These are phyloP conservation scores for Erodium texanum DNA, from an alignment of 441 rosid species.

Conservation along the genomic window DNA sequence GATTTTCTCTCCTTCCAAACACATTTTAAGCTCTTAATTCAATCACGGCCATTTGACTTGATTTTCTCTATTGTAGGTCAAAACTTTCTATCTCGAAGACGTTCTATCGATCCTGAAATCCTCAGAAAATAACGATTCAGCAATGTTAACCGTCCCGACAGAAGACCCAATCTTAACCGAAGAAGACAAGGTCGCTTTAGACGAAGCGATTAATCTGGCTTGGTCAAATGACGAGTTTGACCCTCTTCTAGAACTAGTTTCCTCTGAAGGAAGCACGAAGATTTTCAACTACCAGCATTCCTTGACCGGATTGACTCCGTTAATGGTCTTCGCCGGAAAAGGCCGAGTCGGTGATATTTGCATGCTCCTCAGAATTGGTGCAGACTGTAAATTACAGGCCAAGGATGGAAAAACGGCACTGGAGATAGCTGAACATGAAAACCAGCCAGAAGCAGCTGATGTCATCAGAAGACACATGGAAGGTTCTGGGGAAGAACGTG, in stretches of 20 bases:
- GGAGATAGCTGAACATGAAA: constrained; percentile 58
- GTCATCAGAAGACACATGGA: constrained; percentile 42
- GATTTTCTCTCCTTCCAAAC: constrained; percentile 13
- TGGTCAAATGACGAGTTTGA: constrained; percentile 82
- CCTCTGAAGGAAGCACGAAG: constrained; percentile 44
- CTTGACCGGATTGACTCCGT: constrained; percentile 56
- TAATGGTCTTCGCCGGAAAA: constrained; percentile 87
- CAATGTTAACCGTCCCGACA: constrained; percentile 25
- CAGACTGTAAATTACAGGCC: constrained; percentile 49
- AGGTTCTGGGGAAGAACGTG: constrained; percentile 37
- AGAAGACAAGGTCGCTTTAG: constrained; percentile 65
- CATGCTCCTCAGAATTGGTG: constrained; percentile 78
- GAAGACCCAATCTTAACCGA: constrained; percentile 43
- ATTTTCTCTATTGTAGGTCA: constrained; percentile 46
- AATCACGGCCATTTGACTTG: constrained; percentile 7
- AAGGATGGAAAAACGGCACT: constrained; percentile 61
- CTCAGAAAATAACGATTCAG: constrained; percentile 40
- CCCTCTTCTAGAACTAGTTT: constrained; percentile 62
- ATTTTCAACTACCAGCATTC: constrained; percentile 72
- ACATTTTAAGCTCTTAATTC: constrained; percentile 1
- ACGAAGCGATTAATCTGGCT: constrained; percentile 77
- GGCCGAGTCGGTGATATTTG: constrained; percentile 79
- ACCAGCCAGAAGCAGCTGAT: constrained; percentile 61
- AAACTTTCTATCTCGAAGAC: constrained; percentile 67
- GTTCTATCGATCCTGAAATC: constrained; percentile 66